Evolutionary conservation across 2,329 filamentous ascomycete species (phyloP), one percentile per base, ranked within the genome.

Genomic region (Cladosporium colombiae): DNA sequence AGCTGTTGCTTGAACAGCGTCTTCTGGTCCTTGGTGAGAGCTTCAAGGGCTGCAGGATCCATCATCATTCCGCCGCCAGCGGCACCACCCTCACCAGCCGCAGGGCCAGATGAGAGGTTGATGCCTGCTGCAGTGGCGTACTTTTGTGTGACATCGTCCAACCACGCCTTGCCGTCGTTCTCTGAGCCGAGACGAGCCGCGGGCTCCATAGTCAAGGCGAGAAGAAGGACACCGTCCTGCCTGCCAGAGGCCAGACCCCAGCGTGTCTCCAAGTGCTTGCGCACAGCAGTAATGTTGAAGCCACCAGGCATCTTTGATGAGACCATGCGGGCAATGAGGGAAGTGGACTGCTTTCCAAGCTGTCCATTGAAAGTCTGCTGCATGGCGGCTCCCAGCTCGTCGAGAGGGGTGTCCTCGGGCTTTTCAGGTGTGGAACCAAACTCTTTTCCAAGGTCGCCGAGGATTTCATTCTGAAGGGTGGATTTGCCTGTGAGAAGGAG

Each of bases 301-400:
- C 95, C 95, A 82, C 94, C 95, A 57, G 95, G 95, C 95, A 99
- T 99, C 83, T 99, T 99, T 33, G 95, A 97, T 1, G 95, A 98
- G 52, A 99, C 95, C 77, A 99, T 84, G 72, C 95, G 90, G 59
- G 95, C 95, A 78, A 99, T 90, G 65, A 99, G 86, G 2, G 93
- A 96, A 63, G 91, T 90, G 0, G 95, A 96, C 73, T 97, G 93
- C 82, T 99, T 99, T 79, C 95, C 95, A 68, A 99, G 88, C 81
- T 97, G 94, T 73, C 95, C 95, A 81, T 97, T 95, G 82, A 99
- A 99, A n/a, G 94, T 98, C 56, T 92, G 89, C 81, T 99, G 95
- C 91, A 99, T 97, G 10, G 95, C 85, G 64, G 91, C 92, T 83
- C 93, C 91, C 67, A 99, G 86, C 81, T 99, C 95, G 78, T 99